Conservation (phyloP, 305 asterid genomes). For the Fraxinus platypoda region DNA sequence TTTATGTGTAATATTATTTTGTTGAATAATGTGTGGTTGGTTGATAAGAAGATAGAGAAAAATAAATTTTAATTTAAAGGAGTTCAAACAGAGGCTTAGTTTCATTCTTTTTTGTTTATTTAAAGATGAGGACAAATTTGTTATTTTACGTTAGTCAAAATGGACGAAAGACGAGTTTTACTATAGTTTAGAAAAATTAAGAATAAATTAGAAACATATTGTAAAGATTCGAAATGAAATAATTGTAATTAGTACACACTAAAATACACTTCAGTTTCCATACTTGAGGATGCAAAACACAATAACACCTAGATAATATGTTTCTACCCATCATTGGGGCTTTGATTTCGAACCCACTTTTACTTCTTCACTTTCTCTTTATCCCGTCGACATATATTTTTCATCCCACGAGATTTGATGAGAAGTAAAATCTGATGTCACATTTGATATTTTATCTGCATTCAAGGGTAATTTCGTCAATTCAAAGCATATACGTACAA, state of each 20-base stretch:
- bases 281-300: slow-evolving; percentile 20
- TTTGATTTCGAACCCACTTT: slow-evolving; percentile 13
- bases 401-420: neutral
- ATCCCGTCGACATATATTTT: slow-evolving; percentile 9
- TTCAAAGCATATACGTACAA: neutral
- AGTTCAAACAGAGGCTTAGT: neutral
- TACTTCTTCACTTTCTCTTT: neutral
- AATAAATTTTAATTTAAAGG: too few species aligned
- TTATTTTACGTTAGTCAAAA: neutral
- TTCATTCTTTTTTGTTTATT: neutral
- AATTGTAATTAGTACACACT: slow-evolving; percentile 16
- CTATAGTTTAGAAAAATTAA: neutral
- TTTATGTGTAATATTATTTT: neutral
- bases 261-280: slow-evolving; percentile 24
- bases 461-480: slow-evolving; percentile 5
- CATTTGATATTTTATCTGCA: neutral
- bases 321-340: slow-evolving; percentile 34
- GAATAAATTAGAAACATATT: neutral
- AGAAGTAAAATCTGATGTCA: neutral
- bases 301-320: slow-evolving; percentile 33
- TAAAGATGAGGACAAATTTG: neutral
- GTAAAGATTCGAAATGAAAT: neutral
- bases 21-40: neutral
- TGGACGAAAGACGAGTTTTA: neutral
- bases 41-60: too few species aligned